phyloP scores from a whole-genome alignment of 2,329 filamentous ascomycete species.

The Xylaria polymorpha region DNA sequence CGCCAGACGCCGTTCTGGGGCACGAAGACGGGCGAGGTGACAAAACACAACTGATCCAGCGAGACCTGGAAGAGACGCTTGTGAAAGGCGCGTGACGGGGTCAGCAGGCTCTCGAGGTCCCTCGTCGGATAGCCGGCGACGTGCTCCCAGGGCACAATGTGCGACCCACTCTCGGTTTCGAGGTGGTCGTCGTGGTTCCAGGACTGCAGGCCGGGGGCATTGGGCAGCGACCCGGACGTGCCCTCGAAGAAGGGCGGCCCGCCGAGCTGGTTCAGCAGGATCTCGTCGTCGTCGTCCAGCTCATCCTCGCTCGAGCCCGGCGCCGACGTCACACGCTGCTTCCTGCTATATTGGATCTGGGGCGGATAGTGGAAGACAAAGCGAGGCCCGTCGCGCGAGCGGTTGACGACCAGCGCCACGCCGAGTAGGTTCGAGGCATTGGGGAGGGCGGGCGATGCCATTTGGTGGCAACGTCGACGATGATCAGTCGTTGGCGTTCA shows the following conservation, averaged over 20 bases:
- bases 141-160: constrained; percentile 75
- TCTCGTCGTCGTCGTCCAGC: constrained; percentile 59
- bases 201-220: constrained; percentile 55
- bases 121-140: constrained; percentile 79
- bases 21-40: constrained; percentile 86
- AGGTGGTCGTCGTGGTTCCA: constrained; percentile 67
- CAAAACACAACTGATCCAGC: constrained; percentile 80
- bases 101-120: constrained; percentile 82
- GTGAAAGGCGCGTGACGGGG: constrained; percentile 79
- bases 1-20: constrained; percentile 81
- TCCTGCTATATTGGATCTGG: constrained; percentile 59
- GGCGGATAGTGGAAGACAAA: constrained; percentile 92
- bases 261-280: constrained; percentile 60
- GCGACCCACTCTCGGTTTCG: constrained; percentile 65
- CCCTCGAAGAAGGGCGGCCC: constrained; percentile 51
- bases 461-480: constrained; percentile 48
- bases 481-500: background rate
- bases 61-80: constrained; percentile 86
- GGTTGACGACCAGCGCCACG: constrained; percentile 78
- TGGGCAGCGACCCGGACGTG: constrained; percentile 48
- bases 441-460: constrained; percentile 63
- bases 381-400: constrained; percentile 80
- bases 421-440: constrained; percentile 71
- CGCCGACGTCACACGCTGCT: constrained; percentile 38
- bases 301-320: constrained; percentile 47